Percentiles rank a stretch among this genome's conserved stretches.
Conservation (phyloP, 768 basidiomycete genomes). For the Omphalotus guepiniiformis region DNA sequence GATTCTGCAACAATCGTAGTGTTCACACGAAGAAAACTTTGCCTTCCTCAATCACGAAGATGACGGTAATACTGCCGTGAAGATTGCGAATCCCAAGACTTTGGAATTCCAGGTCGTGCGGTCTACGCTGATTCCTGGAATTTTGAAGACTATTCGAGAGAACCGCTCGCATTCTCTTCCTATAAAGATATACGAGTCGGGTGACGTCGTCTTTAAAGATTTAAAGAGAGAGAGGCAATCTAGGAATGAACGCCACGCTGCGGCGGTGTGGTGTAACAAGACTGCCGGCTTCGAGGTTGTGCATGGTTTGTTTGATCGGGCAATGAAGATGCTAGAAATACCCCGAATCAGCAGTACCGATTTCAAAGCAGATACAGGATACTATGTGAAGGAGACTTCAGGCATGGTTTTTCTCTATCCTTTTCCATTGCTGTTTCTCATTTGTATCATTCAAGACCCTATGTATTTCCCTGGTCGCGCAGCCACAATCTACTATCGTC, state of each 20-base stretch:
- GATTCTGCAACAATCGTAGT: constrained; percentile 42
- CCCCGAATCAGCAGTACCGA: constrained; percentile 65
- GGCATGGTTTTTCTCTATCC: constrained; percentile 55
- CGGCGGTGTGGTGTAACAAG: constrained; percentile 94
- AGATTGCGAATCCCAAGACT: constrained; percentile 96
- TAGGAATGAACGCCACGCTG: constrained; percentile 84
- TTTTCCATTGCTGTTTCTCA: background rate
- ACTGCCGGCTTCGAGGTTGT: constrained; percentile 96
- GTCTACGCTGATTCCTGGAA: constrained; percentile 91
- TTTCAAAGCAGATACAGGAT: constrained; percentile 62
- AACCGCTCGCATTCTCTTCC: constrained; percentile 92
- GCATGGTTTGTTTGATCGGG: constrained; percentile 89
- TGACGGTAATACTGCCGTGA: constrained; percentile 76
- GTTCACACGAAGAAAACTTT: constrained; percentile 98
- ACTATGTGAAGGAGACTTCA: constrained; percentile 84
- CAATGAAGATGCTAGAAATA: constrained; percentile 95
- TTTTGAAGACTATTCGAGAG: constrained; percentile 95
- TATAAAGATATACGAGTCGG: constrained; percentile 89
- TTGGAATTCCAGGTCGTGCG: constrained; percentile 98
- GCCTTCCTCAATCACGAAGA: constrained; percentile 86
- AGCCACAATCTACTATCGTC: constrained; percentile 86
- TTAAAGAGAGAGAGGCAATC: constrained; percentile 70
- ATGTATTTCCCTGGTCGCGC: constrained; percentile 96
- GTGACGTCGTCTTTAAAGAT: constrained; percentile 93
- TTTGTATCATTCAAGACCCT: constrained; percentile 51